Percentiles rank a stretch among this genome's conserved stretches.
These are phyloP conservation scores for Colletotrichum sp. DNA, from an alignment of 2,329 filamentous ascomycete species.

Conservation along the genomic window DNA sequence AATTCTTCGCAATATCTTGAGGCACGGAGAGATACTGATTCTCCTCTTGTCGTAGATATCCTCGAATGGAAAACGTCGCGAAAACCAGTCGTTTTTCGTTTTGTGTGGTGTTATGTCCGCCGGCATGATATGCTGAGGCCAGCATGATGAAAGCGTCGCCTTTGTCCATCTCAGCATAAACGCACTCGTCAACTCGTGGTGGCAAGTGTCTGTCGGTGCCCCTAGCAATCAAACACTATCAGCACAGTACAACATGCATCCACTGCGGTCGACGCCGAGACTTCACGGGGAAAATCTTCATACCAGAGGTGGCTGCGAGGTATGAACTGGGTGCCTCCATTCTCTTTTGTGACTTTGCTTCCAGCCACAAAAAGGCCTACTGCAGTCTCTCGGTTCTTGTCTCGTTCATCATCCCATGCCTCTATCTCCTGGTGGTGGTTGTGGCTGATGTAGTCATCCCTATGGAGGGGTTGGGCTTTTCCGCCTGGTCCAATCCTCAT, in stretches of 20 bases:
- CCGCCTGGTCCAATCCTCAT: slow-evolving; percentile 26
- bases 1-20: background rate
- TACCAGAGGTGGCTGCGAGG: slow-evolving; percentile 31
- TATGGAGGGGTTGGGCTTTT: slow-evolving; percentile 31
- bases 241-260: background rate
- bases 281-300: background rate
- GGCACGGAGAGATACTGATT: slow-evolving; percentile 7
- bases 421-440: slow-evolving; percentile 25
- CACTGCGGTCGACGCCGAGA: background rate
- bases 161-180: slow-evolving; percentile 25
- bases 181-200: slow-evolving; percentile 6
- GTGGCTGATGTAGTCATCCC: slow-evolving; percentile 30
- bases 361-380: slow-evolving; percentile 32
- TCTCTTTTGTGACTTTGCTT: slow-evolving; percentile 30
- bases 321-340: slow-evolving; percentile 34
- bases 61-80: slow-evolving; percentile 1
- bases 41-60: slow-evolving; percentile 11
- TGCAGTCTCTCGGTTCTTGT: slow-evolving; percentile 26
- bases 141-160: slow-evolving; percentile 29
- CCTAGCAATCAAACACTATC: background rate
- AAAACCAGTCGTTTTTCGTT: slow-evolving; percentile 18
- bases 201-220: background rate
- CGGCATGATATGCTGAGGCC: slow-evolving; percentile 27
- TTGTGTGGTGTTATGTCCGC: slow-evolving; percentile 23
- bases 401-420: slow-evolving; percentile 7